phyloP scores from a whole-genome alignment of 2,329 filamentous ascomycete genomes.

The Cercospora janseana region DNA sequence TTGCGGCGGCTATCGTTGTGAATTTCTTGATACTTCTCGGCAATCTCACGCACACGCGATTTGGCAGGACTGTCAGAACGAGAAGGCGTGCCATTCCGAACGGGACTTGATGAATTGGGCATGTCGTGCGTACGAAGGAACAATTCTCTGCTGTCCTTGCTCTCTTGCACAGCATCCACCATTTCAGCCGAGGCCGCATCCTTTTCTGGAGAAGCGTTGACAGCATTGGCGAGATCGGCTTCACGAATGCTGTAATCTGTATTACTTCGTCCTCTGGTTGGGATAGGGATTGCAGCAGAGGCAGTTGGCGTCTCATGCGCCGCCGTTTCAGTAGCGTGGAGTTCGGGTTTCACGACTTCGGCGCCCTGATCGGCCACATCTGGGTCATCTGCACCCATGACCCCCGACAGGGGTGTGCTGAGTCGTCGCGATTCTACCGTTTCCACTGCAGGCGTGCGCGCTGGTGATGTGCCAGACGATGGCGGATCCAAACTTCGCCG shows the following conservation, averaged over 20 bases:
- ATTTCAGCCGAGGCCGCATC: conserved; percentile 24
- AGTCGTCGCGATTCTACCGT: conserved; percentile 34
- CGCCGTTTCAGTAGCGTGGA: conserved; percentile 26
- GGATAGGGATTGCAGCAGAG: conserved; percentile 22
- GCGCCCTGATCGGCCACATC: conserved; percentile 29
- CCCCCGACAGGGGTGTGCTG: conserved; percentile 32
- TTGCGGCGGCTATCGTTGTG: conserved; percentile 40
- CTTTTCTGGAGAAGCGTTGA: conserved; percentile 30
- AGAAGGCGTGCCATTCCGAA: conserved; percentile 16
- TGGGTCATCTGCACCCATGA: conserved; percentile 27
- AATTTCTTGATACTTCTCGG: conserved; percentile 50
- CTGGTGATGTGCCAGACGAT: conserved; percentile 59
- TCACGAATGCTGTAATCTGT: conserved; percentile 38
- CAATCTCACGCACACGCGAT: conserved; percentile 52
- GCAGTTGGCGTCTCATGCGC: conserved; percentile 19
- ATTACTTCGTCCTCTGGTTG: conserved; percentile 31
- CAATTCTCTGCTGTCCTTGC: conserved; percentile 25
- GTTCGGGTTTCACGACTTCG: conserved; percentile 26
- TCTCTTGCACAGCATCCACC: conserved; percentile 26
- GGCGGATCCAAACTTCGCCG: conserved; percentile 59
- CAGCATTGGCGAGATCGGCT: conserved; percentile 33
- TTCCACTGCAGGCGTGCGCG: conserved; percentile 56
- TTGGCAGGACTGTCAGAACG: conserved; percentile 41
- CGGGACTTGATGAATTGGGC: conserved; percentile 15
- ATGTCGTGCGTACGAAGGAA: conserved; percentile 33